phyloP scores from a whole-genome alignment of 345 rosid species.

The Dimocarpus longan region DNA sequence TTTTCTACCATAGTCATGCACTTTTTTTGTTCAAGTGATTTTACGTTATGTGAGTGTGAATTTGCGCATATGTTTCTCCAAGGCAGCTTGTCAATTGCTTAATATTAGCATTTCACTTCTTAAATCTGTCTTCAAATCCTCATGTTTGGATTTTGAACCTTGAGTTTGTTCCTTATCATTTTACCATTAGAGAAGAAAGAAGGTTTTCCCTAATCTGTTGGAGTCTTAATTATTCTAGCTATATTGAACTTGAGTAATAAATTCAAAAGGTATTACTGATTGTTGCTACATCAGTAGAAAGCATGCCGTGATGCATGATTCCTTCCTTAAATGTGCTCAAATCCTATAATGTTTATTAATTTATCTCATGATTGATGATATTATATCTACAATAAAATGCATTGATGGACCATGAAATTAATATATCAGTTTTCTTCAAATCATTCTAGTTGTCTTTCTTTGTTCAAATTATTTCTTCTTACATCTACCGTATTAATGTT shows the following conservation, averaged over 20 bases:
- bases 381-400: neutral
- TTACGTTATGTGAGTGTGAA: neutral
- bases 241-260: neutral
- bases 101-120: constrained; percentile 5
- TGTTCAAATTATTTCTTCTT: neutral
- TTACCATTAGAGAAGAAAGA: neutral
- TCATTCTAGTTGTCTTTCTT: neutral
- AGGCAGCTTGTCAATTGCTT: neutral
- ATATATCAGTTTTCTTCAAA: neutral
- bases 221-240: neutral
- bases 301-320: neutral
- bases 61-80: neutral
- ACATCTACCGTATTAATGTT: neutral
- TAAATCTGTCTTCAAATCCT: neutral
- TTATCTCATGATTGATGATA: neutral
- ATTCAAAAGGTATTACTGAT: neutral
- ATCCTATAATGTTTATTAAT: neutral
- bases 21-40: neutral
- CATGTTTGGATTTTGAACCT: neutral
- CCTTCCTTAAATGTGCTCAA: neutral
- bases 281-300: neutral
- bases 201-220: neutral
- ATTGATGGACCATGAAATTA: neutral
- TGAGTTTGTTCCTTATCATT: neutral
- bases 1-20: neutral